These are phyloP conservation scores for Aspergillus sergii DNA, from an alignment of 2,329 filamentous ascomycete species.

Conservation along the genomic window DNA sequence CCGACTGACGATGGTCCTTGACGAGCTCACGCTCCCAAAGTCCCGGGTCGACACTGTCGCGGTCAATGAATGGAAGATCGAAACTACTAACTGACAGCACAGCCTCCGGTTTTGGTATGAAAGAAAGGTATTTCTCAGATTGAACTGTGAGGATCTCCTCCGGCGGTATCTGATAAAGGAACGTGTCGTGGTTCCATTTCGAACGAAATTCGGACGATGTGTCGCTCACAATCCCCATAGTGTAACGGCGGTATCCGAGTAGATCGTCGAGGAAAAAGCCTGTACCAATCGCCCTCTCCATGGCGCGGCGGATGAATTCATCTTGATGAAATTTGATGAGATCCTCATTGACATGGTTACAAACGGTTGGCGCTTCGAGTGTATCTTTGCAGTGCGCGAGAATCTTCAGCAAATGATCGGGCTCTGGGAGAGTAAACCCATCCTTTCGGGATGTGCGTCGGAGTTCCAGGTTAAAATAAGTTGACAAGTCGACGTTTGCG, in stretches of 20 bases:
- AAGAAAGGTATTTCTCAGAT: constrained; percentile 40
- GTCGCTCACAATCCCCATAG: constrained; percentile 26
- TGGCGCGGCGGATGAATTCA: constrained; percentile 28
- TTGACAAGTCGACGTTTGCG: constrained; percentile 37
- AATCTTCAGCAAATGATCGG: constrained; percentile 37
- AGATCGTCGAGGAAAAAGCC: constrained; percentile 27
- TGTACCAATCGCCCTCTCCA: constrained; percentile 17
- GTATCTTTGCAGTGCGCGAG: constrained; percentile 36
- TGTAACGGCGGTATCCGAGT: constrained; percentile 33
- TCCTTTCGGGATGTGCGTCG: constrained; percentile 21
- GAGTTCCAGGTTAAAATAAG: constrained; percentile 30
- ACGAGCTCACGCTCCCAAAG: constrained; percentile 31
- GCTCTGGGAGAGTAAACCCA: constrained; percentile 33
- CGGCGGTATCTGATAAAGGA: constrained; percentile 33
- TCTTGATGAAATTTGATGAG: constrained; percentile 34
- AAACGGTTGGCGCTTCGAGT: constrained; percentile 32
- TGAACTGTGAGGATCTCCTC: constrained; percentile 31
- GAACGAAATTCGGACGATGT: constrained; percentile 24
- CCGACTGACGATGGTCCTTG: constrained; percentile 34
- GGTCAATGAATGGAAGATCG: constrained; percentile 31
- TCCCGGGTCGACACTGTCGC: constrained; percentile 15
- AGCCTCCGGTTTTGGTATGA: constrained; percentile 21
- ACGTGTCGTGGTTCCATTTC: constrained; percentile 35
- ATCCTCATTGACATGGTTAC: constrained; percentile 27
- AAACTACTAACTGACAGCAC: constrained; percentile 17